Conservation (phyloP, 1,284 basidiomycete species). For the Ustilago hordei region DNA sequence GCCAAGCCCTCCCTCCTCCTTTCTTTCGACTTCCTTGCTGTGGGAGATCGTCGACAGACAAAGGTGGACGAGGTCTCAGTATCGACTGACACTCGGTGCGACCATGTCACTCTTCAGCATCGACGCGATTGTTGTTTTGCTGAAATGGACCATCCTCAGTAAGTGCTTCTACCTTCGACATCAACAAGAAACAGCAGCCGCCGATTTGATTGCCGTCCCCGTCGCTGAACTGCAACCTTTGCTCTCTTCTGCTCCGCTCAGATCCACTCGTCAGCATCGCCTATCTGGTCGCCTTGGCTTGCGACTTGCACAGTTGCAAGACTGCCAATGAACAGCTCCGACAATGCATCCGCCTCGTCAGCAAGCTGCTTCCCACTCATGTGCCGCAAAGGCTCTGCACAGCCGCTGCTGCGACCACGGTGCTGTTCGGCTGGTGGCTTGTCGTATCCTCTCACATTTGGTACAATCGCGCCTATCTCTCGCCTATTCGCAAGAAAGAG, state of each 20-base stretch:
- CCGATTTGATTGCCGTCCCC: too few species aligned
- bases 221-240: background rate
- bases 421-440: conserved; percentile 27
- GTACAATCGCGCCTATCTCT: conserved; percentile 36
- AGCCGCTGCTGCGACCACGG: conserved; percentile 8
- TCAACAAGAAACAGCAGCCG: background rate
- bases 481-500: conserved; percentile 16
- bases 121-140: conserved; percentile 25
- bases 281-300: conserved; percentile 16
- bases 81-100: background rate
- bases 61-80: conserved; percentile 3
- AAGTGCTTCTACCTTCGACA: background rate
- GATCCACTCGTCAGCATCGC: conserved; percentile 36
- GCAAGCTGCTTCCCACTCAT: background rate
- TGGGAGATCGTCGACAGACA: background rate
- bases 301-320: conserved; percentile 16
- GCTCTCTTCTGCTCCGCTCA: conserved; percentile 1
- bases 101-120: conserved; percentile 30
- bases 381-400: background rate
- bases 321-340: conserved; percentile 7
- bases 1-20: background rate
- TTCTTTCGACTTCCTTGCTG: background rate
- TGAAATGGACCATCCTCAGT: conserved; percentile 35
- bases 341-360: background rate
- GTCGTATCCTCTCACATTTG: conserved; percentile 30